These are phyloP conservation scores for Coleophoma crateriformis DNA, from an alignment of 2,329 filamentous ascomycete genomes.

Conservation along the genomic window DNA sequence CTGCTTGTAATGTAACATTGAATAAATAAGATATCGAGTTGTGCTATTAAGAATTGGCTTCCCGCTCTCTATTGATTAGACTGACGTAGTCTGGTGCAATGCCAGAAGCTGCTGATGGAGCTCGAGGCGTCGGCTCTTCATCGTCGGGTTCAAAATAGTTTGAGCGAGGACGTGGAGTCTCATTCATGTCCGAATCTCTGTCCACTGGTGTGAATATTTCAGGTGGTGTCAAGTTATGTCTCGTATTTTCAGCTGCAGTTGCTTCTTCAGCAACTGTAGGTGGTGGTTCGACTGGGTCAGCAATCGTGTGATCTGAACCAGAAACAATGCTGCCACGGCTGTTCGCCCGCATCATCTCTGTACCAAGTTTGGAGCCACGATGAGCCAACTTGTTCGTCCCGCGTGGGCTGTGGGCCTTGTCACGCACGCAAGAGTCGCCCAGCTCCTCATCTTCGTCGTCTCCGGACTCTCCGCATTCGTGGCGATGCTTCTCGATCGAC, in stretches of 20 bases:
- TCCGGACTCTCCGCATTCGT: constrained; percentile 78
- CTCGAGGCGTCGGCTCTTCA: constrained; percentile 22
- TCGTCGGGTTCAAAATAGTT: constrained; percentile 11
- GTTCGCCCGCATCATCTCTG: constrained; percentile 97
- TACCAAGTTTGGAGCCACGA: constrained; percentile 82
- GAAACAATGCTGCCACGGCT: constrained; percentile 73
- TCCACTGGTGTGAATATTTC: constrained; percentile 17
- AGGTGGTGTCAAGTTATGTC: constrained; percentile 21
- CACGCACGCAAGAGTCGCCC: constrained; percentile 43
- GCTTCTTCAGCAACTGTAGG: constrained; percentile 22
- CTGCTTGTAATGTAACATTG: background rate
- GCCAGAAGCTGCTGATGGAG: constrained; percentile 2
- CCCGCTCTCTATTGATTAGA: background rate
- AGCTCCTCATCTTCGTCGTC: constrained; percentile 95
- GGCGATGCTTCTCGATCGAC: constrained; percentile 64
- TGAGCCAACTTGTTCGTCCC: constrained; percentile 51
- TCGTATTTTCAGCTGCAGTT: constrained; percentile 17
- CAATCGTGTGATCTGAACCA: constrained; percentile 16
- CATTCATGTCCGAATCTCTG: constrained; percentile 16
- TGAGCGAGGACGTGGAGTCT: constrained; percentile 21
- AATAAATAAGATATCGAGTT: background rate
- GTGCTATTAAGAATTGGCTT: background rate
- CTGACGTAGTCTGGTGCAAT: background rate
- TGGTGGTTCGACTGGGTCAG: constrained; percentile 19
- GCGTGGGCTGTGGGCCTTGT: constrained; percentile 32